Evolutionary conservation across 768 basidiomycete species (phyloP).

Genomic region (Suillus luteus): DNA sequence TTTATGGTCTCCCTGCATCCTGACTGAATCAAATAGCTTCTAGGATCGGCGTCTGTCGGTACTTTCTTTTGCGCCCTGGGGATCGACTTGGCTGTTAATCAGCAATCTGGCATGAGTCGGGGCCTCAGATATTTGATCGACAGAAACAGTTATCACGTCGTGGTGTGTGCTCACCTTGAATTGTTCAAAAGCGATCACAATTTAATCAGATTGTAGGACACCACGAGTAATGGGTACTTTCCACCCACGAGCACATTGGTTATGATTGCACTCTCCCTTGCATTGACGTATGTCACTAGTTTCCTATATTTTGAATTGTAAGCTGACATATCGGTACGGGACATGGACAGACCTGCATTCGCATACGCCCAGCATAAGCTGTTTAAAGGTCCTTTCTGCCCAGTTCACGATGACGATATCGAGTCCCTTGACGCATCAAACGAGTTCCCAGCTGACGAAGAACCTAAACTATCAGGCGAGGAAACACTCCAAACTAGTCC

Average conservation of each 20-base stretch:
- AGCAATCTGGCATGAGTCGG: slow-evolving; percentile 62
- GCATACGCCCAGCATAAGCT: slow-evolving; percentile 54
- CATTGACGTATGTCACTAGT: slow-evolving; percentile 49
- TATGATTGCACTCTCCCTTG: slow-evolving; percentile 54
- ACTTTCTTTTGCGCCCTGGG: slow-evolving; percentile 61
- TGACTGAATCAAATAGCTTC: background rate
- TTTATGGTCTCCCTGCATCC: background rate
- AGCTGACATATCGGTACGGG: background rate
- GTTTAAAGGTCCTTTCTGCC: slow-evolving; percentile 53
- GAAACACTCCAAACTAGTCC: slow-evolving; percentile 9
- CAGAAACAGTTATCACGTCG: slow-evolving; percentile 56
- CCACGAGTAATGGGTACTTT: slow-evolving; percentile 47
- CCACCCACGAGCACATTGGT: slow-evolving; percentile 53
- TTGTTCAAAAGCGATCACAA: slow-evolving; percentile 9
- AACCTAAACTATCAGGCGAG: slow-evolving; percentile 17
- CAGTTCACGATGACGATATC: slow-evolving; percentile 24
- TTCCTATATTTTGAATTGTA: background rate
- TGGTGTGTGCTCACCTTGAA: slow-evolving; percentile 39
- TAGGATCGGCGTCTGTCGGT: slow-evolving; percentile 56
- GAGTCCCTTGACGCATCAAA: slow-evolving; percentile 30
- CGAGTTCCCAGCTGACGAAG: slow-evolving; percentile 27
- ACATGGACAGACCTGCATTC: slow-evolving; percentile 46
- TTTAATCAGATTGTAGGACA: slow-evolving; percentile 40
- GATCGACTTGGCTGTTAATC: slow-evolving; percentile 55
- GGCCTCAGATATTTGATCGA: slow-evolving; percentile 68